A percentile compares a stretch with the other conserved stretches of the same genome.
Conservation (phyloP, 1,284 basidiomycete species). For the Sphaerobolus stellatus region DNA sequence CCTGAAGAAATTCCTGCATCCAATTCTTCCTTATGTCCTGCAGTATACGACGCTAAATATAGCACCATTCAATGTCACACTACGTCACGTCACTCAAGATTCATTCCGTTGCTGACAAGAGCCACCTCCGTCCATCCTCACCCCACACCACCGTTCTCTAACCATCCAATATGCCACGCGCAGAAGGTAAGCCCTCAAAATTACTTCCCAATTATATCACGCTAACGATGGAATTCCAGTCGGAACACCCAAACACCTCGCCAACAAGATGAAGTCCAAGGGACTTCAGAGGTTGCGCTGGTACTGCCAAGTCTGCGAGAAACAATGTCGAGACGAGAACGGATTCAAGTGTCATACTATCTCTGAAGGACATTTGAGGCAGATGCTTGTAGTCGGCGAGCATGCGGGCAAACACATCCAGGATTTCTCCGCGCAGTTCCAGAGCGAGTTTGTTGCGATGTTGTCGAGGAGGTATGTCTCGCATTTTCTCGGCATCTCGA, state of each 20-base stretch:
- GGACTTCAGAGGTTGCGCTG: constrained; percentile 90
- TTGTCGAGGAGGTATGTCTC: constrained; percentile 72
- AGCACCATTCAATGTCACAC: no score
- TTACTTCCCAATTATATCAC: background rate
- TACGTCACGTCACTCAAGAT: no score
- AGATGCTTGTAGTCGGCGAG: constrained; percentile 95
- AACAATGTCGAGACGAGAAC: constrained; percentile 95
- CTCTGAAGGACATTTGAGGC: constrained; percentile 88
- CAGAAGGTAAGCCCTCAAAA: constrained; percentile 57
- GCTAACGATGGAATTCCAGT: constrained; percentile 41
- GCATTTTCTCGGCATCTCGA: background rate
- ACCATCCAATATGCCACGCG: constrained; percentile 84
- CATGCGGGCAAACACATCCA: constrained; percentile 89
- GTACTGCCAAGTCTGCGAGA: constrained; percentile 97
- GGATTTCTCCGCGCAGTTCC: constrained; percentile 88
- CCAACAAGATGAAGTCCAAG: constrained; percentile 96
- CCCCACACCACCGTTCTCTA: no score
- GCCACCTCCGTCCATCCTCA: no score
- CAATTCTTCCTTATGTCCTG: no score
- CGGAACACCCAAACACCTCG: constrained; percentile 87
- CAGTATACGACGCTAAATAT: no score
- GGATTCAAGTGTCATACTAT: constrained; percentile 92
- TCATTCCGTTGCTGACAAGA: no score
- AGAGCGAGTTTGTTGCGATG: constrained; percentile 87
- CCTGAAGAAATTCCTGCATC: no score